phyloP scores from a whole-genome alignment of 345 rosid genomes.

The thale cress (Arabidopsis thaliana) region DNA sequence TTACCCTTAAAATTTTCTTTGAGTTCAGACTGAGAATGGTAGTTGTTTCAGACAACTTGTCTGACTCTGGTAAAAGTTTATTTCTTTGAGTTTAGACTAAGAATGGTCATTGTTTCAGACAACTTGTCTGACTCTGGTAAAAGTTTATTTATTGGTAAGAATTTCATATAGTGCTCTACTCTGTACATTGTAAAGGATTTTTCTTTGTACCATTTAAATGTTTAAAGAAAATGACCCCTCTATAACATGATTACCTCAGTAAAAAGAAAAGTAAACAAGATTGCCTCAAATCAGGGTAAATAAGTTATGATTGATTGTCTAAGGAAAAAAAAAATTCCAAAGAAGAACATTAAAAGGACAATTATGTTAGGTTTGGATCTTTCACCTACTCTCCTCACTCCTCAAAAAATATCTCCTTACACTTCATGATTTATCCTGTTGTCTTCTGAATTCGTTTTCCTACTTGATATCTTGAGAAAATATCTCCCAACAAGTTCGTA shows the following conservation, averaged over 20 bases:
- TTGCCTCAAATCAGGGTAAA: background rate
- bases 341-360: slow-evolving; percentile 31
- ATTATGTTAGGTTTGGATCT: slow-evolving; percentile 40
- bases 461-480: background rate
- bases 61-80: background rate
- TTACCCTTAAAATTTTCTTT: background rate
- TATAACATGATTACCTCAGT: background rate
- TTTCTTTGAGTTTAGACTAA: background rate
- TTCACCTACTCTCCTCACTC: slow-evolving; percentile 31
- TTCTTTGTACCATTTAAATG: background rate
- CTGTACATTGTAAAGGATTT: background rate
- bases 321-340: background rate
- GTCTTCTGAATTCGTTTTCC: slow-evolving; percentile 22
- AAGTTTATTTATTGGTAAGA: background rate
- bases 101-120: background rate
- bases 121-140: background rate
- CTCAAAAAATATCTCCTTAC: slow-evolving; percentile 21
- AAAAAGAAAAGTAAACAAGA: background rate
- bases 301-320: slow-evolving; percentile 7
- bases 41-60: slow-evolving; percentile 1
- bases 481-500: slow-evolving; percentile 1
- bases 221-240: background rate
- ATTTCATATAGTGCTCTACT: background rate
- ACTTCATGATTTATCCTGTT: slow-evolving; percentile 25
- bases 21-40: background rate